Evolutionary conservation across 768 basidiomycete genomes (phyloP).

Genomic region (Macrolepiota dolichaula): DNA sequence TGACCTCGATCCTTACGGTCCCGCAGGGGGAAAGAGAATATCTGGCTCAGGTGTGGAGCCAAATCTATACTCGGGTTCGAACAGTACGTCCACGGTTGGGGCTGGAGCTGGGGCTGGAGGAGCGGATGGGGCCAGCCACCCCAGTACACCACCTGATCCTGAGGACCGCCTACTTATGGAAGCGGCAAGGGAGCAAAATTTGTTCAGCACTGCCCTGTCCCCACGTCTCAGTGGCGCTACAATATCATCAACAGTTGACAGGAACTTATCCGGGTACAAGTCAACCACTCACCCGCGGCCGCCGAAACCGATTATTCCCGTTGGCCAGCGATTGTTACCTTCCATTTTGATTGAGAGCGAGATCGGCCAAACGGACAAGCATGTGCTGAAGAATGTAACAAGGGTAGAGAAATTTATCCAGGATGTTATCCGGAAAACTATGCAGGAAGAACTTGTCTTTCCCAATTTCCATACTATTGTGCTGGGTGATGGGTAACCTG

Average conservation of each 20-base stretch:
- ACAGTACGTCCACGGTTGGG: constrained; percentile 15
- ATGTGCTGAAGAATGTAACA: constrained; percentile 93
- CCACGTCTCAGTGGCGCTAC: background rate
- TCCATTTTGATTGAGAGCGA: constrained; percentile 93
- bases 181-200: background rate
- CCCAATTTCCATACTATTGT: constrained; percentile 90
- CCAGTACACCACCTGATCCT: constrained; percentile 50
- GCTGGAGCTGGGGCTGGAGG: background rate
- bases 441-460: constrained; percentile 95
- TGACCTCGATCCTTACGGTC: constrained; percentile 82
- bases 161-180: constrained; percentile 38
- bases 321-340: constrained; percentile 82
- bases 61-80: constrained; percentile 2
- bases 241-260: constrained; percentile 20
- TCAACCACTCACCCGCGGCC: constrained; percentile 24
- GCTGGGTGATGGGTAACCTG: constrained; percentile 35
- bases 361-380: constrained; percentile 93
- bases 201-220: too few species aligned
- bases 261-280: background rate
- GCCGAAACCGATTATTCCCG: constrained; percentile 61
- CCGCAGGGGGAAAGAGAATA: constrained; percentile 50
- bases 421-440: constrained; percentile 90
- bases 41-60: background rate
- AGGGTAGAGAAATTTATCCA: constrained; percentile 94
- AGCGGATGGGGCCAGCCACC: too few species aligned